A percentile compares a stretch with the other conserved stretches of the same genome.
These are phyloP conservation scores for Hypocrella siamensis DNA, from an alignment of 2,329 filamentous ascomycete genomes.

Conservation along the genomic window DNA sequence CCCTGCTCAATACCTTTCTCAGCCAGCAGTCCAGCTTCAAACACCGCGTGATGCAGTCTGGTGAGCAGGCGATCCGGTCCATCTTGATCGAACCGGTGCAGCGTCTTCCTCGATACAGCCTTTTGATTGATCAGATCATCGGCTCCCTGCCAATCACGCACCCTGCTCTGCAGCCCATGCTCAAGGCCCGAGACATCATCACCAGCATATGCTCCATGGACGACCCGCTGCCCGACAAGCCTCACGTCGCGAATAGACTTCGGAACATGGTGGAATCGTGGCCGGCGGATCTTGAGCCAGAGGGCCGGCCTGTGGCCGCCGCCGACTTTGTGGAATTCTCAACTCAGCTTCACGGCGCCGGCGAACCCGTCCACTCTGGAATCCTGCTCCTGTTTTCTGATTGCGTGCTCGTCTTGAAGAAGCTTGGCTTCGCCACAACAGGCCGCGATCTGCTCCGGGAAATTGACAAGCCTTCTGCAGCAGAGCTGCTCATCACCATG, in stretches of 20 bases:
- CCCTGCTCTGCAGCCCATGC: constrained; percentile 65
- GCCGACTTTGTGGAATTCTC: constrained; percentile 65
- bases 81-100: constrained; percentile 94
- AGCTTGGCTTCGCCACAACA: constrained; percentile 45
- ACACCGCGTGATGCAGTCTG: constrained; percentile 62
- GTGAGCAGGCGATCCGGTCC: constrained; percentile 82
- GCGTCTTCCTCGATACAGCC: constrained; percentile 79
- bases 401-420: constrained; percentile 61
- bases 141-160: constrained; percentile 73
- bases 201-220: constrained; percentile 95
- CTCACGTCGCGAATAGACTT: constrained; percentile 57
- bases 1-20: constrained; percentile 63
- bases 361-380: constrained; percentile 36
- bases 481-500: constrained; percentile 45
- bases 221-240: constrained; percentile 50
- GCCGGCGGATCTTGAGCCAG: constrained; percentile 55
- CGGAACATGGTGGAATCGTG: constrained; percentile 64
- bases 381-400: constrained; percentile 79
- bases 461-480: constrained; percentile 62
- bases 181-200: constrained; percentile 84
- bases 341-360: constrained; percentile 46
- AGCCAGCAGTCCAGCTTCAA: constrained; percentile 73
- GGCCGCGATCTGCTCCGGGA: constrained; percentile 71
- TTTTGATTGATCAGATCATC: constrained; percentile 92
- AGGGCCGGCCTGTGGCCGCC: constrained; percentile 66